Conservation (phyloP, 2,329 filamentous ascomycete genomes). For the Penicillium griseofulvum region DNA sequence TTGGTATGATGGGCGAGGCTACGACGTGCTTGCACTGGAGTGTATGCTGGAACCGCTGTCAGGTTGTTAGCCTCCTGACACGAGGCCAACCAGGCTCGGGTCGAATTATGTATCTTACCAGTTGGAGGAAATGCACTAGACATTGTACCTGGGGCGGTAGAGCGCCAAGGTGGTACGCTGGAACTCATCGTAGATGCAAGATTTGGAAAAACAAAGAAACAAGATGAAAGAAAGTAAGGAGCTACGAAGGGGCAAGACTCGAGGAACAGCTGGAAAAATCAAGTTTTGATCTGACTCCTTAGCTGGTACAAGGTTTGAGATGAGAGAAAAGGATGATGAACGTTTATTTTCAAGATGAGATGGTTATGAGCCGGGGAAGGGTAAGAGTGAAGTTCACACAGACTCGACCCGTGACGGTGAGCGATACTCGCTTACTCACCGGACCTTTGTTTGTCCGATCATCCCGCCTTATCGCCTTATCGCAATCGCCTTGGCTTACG, state of each 20-base stretch:
- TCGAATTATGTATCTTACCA: slow-evolving; percentile 29
- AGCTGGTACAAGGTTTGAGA: not conserved
- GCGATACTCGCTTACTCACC: slow-evolving; percentile 8
- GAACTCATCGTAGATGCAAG: slow-evolving; percentile 37
- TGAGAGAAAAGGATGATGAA: not conserved
- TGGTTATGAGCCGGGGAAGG: not conserved
- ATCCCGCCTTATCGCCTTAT: slow-evolving; percentile 15
- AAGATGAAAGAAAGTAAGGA: slow-evolving; percentile 9
- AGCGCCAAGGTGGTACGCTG: slow-evolving; percentile 41
- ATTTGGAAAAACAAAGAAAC: slow-evolving; percentile 14
- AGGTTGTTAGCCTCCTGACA: slow-evolving; percentile 15
- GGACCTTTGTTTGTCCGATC: slow-evolving; percentile 9
- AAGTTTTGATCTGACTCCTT: slow-evolving; percentile 6
- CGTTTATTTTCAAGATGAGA: slow-evolving; percentile 1
- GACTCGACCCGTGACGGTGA: slow-evolving; percentile 3
- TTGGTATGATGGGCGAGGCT: slow-evolving; percentile 50
- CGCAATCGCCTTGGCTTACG: slow-evolving; percentile 3
- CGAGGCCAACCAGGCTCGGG: not conserved
- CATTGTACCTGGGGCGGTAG: slow-evolving; percentile 30
- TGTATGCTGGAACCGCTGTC: slow-evolving; percentile 55
- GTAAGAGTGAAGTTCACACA: slow-evolving; percentile 1
- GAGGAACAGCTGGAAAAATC: not conserved
- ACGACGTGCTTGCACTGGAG: slow-evolving; percentile 62
- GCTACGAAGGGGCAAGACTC: slow-evolving; percentile 15
- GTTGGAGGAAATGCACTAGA: slow-evolving; percentile 30